Base-by-base conservation (phyloP, 345 rosid species). In the Gossypium turneri region DNA sequence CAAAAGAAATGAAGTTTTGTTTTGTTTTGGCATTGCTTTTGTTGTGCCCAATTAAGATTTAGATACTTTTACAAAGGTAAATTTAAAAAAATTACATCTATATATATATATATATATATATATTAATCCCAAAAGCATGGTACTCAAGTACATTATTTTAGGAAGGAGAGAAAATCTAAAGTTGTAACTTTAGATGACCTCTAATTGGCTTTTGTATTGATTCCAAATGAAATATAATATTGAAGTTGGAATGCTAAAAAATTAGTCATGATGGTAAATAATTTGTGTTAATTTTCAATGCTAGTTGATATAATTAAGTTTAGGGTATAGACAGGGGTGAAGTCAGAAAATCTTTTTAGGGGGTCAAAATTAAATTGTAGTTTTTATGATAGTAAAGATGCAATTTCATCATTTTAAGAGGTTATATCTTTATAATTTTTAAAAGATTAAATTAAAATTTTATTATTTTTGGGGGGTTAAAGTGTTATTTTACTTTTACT, bases 111-210 rank as follows among this genome's bases (percentile, higher is more conserved):
- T 17, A 63, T n/a, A 45, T 45, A 2, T n/a, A 25, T 48, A 5
- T 9, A 25, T 34, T 2, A 52, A 70, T 16, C 24, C 24, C 2
- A 51, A 69, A 27, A 12, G 73, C 73, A 69, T 13, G 41, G 41
- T 43, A 19, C 63, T 72, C 41, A 24, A 20, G 48, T 57, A 19
- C 58, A 51, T 27, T 44, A 51, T 48, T 69, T 50, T 50, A 68
- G 38, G 51, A 69, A 69, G 73, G 34, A 20, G 73, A 69, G 56
- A 69, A 51, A 69, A 48, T 29, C 72, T 45, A 67, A 67, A 67
- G 41, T 34, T 34, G 12, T 2, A 17, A 20, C 57, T 67, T 20
- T 45, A 48, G 3, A 45, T 45, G 0, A 45, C 41, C 41, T 34
- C 41, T 0, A 34, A 4, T 34, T 34, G 7, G 41, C 41, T 5